phyloP scores from a whole-genome alignment of 2,329 filamentous ascomycete species.

The Teratosphaeria viscida region DNA sequence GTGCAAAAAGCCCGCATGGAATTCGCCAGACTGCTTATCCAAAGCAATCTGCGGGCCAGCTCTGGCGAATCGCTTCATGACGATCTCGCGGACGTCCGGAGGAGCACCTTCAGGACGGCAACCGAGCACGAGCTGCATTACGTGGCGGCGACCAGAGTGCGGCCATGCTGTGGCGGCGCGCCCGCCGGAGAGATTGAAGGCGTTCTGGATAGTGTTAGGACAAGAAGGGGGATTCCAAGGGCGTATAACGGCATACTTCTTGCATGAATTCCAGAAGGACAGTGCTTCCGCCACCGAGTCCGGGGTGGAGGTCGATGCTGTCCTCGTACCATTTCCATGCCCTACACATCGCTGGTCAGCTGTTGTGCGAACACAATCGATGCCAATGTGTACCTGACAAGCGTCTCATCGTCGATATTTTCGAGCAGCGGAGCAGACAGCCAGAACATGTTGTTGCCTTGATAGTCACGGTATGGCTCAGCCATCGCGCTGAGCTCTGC shows the following conservation, averaged over 20 bases:
- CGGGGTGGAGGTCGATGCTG: conserved; percentile 7
- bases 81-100: conserved; percentile 9
- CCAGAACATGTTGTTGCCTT: conserved; percentile 17
- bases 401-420: conserved; percentile 16
- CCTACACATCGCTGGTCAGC: conserved; percentile 1
- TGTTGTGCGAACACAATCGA: neutral
- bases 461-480: conserved; percentile 12
- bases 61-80: conserved; percentile 8
- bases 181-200: conserved; percentile 11
- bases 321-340: conserved; percentile 22
- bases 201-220: conserved; percentile 1
- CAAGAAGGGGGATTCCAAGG: neutral
- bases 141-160: conserved; percentile 14
- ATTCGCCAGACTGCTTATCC: conserved; percentile 13
- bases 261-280: conserved; percentile 23
- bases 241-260: conserved; percentile 4
- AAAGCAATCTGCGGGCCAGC: conserved; percentile 10
- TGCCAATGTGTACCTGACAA: conserved; percentile 4
- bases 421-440: conserved; percentile 15
- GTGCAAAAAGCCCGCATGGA: conserved; percentile 17
- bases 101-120: conserved; percentile 8
- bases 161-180: conserved; percentile 17
- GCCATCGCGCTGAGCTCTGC: conserved; percentile 16
- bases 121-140: conserved; percentile 18
- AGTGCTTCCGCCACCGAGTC: conserved; percentile 13